Percentiles rank a stretch among this genome's conserved stretches.
These are phyloP conservation scores for Phytophthora hybrid DNA, from an alignment of 352 stramenopile species.

Conservation along the genomic window DNA sequence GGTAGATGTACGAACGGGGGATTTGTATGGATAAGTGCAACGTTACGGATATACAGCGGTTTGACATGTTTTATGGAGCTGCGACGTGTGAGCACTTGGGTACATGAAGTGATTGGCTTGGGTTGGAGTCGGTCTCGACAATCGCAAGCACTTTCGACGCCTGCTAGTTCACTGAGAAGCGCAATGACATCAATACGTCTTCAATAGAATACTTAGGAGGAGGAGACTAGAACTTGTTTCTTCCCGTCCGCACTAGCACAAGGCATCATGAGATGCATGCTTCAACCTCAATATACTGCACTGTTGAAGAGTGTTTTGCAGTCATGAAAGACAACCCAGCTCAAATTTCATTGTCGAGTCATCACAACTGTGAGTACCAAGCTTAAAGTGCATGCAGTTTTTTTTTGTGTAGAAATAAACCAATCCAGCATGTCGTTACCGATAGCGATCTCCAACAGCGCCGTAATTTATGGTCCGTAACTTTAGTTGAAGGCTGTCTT, in stretches of 20 bases:
- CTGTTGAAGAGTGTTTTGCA: no score
- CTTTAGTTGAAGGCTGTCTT: background rate
- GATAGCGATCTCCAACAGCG: background rate
- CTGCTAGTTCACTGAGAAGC: no score
- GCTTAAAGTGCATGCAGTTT: no score
- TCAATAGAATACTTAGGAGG: background rate
- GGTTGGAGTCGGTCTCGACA: background rate
- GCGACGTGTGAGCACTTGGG: constrained; percentile 21
- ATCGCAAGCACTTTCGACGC: background rate
- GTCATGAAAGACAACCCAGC: no score
- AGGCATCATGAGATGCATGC: no score
- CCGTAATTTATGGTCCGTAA: background rate
- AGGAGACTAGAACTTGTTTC: no score
- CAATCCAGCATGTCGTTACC: no score
- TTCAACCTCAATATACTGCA: no score
- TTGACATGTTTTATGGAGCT: background rate
- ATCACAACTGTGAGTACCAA: no score
- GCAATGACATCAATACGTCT: background rate
- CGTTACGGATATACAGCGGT: constrained; percentile 3
- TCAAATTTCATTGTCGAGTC: no score
- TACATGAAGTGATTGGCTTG: constrained; percentile 3
- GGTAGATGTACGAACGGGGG: background rate
- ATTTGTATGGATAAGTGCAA: constrained; percentile 21
- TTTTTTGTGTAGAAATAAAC: no score
- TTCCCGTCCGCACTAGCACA: no score